These are phyloP conservation scores for Apophysomyces trapeziformis DNA, from an alignment of 371 early-diverging fungal species.

Conservation along the genomic window DNA sequence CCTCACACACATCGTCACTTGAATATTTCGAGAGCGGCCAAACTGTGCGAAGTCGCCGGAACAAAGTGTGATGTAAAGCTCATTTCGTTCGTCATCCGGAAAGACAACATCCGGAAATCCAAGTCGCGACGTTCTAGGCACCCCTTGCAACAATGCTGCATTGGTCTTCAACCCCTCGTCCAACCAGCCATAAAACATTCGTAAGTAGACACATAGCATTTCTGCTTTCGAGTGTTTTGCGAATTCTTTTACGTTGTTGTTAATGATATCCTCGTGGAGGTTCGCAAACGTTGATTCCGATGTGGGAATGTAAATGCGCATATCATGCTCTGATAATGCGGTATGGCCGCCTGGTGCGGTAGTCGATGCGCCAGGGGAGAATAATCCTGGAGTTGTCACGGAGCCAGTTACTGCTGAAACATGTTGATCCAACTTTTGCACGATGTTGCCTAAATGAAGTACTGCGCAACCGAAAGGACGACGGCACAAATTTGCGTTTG, in stretches of 20 bases:
- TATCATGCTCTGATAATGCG: constrained; percentile 44
- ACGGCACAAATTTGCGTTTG: constrained; percentile 28
- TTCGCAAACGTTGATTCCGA: constrained; percentile 59
- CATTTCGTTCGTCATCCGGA: constrained; percentile 65
- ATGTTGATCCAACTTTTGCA: constrained; percentile 27
- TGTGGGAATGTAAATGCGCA: constrained; percentile 61
- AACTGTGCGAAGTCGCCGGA: constrained; percentile 66
- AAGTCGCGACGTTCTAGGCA: constrained; percentile 56
- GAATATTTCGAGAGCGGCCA: constrained; percentile 62
- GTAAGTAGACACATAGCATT: constrained; percentile 55
- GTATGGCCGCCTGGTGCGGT: neutral
- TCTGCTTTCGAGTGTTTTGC: constrained; percentile 58
- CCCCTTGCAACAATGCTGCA: constrained; percentile 49
- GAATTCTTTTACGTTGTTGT: constrained; percentile 53
- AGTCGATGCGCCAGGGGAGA: constrained; percentile 11
- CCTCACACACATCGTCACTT: constrained; percentile 65
- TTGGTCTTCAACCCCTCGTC: constrained; percentile 54
- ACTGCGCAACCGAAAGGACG: constrained; percentile 76
- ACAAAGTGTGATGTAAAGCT: constrained; percentile 66
- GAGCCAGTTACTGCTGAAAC: constrained; percentile 13
- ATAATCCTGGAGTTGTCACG: constrained; percentile 11
- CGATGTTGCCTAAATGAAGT: constrained; percentile 50
- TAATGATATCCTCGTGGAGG: constrained; percentile 66
- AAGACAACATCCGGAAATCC: constrained; percentile 74
- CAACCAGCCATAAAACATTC: constrained; percentile 54